Percentiles rank a stretch among this genome's conserved stretches.
Conservation (phyloP, 306 rosid genomes). For the Amphicarpaea edgeworthii region DNA sequence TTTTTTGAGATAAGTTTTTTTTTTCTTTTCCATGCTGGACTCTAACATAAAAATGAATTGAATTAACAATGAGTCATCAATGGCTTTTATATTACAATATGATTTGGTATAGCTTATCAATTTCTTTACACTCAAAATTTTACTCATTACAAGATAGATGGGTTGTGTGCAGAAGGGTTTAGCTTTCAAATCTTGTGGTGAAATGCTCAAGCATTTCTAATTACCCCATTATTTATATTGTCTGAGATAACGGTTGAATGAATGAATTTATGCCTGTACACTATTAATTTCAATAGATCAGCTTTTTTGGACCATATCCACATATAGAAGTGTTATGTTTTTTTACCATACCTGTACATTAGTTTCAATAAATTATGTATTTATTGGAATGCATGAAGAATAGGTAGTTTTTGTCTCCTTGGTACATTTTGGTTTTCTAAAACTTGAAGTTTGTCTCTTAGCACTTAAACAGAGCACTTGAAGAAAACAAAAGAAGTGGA, state of each 20-base stretch:
- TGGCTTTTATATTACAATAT: background rate
- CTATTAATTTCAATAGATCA: background rate
- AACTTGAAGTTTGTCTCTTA: too few relatives aligned
- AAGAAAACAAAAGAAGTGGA: too few relatives aligned
- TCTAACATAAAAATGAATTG: slow-evolving; percentile 4
- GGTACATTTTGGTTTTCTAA: too few relatives aligned
- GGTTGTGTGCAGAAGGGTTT: background rate
- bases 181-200: background rate
- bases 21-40: background rate
- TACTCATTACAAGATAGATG: background rate
- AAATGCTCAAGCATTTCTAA: background rate
- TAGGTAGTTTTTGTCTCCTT: too few relatives aligned
- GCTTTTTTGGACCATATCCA: background rate
- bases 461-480: too few relatives aligned
- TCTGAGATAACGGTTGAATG: background rate
- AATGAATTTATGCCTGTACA: background rate
- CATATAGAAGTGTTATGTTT: background rate
- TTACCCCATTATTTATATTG: background rate
- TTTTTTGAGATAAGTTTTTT: background rate
- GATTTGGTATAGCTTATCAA: background rate
- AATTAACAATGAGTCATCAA: slow-evolving; percentile 3
- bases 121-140: slow-evolving; percentile 1
- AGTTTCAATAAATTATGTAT: background rate
- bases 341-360: background rate
- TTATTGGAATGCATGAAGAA: background rate